phyloP scores from a whole-genome alignment of 306 rosid genomes.

The Rosa lucieae region DNA sequence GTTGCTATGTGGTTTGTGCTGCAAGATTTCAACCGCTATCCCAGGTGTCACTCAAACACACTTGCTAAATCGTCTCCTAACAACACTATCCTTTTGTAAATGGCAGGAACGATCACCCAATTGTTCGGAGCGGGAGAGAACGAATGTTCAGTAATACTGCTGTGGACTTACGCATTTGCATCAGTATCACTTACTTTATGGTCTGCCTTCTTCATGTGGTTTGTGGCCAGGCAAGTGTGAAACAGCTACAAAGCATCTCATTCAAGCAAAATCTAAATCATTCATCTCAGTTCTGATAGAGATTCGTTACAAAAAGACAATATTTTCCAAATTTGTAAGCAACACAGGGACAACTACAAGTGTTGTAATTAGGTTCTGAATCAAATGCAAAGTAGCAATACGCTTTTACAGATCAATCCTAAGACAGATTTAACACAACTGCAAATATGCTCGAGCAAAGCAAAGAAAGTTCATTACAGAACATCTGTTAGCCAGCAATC shows the following conservation, averaged over 20 bases:
- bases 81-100: neutral
- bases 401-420: neutral
- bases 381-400: neutral
- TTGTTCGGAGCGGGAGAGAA: conserved; percentile 73
- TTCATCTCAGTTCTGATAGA: neutral
- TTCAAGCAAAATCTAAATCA: neutral
- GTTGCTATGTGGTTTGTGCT: neutral
- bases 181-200: conserved; percentile 74
- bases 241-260: neutral
- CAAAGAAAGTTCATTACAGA: conserved; percentile 19
- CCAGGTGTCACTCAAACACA: neutral
- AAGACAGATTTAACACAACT: conserved; percentile 11
- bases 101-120: conserved; percentile 67
- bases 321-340: neutral
- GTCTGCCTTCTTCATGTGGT: conserved; percentile 77
- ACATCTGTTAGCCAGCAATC: neutral
- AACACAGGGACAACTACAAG: neutral
- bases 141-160: conserved; percentile 72
- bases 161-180: conserved; percentile 64
- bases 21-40: neutral
- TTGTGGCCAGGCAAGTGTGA: conserved; percentile 33
- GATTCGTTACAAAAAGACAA: neutral
- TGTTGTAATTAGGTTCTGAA: conserved; percentile 2
- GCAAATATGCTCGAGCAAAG: conserved; percentile 37
- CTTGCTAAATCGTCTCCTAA: neutral